Conservation (phyloP, 495 filamentous ascomycete genomes). For the Copromyces sp. region DNA sequence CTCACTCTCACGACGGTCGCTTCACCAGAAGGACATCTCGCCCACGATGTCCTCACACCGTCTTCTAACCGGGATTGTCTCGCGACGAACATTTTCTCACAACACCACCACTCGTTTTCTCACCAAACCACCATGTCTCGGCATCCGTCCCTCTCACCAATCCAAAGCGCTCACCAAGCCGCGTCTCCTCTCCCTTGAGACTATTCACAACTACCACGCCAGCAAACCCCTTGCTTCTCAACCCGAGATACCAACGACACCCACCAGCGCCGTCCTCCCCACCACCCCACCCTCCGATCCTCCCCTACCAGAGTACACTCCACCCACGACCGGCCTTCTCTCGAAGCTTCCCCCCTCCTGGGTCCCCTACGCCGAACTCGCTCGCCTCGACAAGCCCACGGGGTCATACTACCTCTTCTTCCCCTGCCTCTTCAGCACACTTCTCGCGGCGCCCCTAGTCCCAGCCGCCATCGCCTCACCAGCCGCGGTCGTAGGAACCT, state of each 20-base stretch:
- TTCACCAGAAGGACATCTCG: neutral
- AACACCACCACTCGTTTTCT: neutral
- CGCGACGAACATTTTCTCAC: conserved; percentile 8
- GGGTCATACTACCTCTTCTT: conserved; percentile 95
- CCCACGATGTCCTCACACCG: conserved; percentile 9
- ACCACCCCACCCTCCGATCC: neutral
- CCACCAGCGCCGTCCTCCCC: conserved; percentile 1
- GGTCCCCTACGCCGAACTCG: conserved; percentile 89
- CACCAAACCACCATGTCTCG: neutral
- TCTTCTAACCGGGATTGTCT: conserved; percentile 5
- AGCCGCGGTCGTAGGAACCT: conserved; percentile 48
- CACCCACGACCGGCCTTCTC: conserved; percentile 66
- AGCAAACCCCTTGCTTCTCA: conserved; percentile 16
- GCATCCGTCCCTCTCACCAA: neutral
- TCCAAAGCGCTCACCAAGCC: conserved; percentile 3
- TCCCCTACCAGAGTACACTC: conserved; percentile 39
- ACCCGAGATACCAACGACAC: neutral
- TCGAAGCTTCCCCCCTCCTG: conserved; percentile 63
- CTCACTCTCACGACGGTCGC: neutral
- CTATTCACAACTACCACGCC: conserved; percentile 13
- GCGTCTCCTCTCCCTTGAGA: conserved; percentile 6
- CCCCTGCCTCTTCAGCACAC: conserved; percentile 85
- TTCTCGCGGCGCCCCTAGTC: conserved; percentile 51
- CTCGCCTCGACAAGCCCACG: conserved; percentile 86
- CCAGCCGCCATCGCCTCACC: conserved; percentile 39